Conservation (phyloP, 441 rosid species). For the Macaranga tanarius region DNA sequence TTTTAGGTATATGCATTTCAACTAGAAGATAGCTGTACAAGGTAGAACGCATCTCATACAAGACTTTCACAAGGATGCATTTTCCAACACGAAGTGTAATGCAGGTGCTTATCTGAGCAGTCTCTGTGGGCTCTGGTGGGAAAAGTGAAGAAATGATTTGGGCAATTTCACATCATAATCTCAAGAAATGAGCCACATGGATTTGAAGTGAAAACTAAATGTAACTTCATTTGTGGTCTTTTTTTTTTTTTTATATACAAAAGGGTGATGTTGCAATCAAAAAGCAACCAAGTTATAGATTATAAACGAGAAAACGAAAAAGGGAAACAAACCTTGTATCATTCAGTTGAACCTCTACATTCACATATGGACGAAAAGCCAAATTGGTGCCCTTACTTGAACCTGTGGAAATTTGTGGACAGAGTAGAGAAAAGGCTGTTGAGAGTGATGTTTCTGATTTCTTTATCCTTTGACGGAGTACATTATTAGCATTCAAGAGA, state of each 20-base stretch:
- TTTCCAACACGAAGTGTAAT: neutral
- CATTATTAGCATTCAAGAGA: conserved; percentile 56
- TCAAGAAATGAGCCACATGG: neutral
- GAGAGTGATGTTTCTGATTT: conserved; percentile 74
- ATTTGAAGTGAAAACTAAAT: conserved; percentile 3
- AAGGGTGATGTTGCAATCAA: neutral
- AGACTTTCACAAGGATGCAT: neutral
- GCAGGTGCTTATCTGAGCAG: neutral
- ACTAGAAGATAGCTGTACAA: neutral
- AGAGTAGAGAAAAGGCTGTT: conserved; percentile 63
- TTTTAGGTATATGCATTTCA: neutral
- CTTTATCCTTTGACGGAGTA: conserved; percentile 53
- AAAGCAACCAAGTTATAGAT: conserved; percentile 6
- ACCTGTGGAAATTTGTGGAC: conserved; percentile 61
- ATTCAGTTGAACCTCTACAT: conserved; percentile 81
- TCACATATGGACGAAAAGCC: conserved; percentile 38
- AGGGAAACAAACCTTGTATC: conserved; percentile 55
- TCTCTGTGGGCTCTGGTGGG: neutral
- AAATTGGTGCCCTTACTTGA: conserved; percentile 31
- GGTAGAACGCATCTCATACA: neutral
- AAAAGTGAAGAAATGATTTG: neutral
- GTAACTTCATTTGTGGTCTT: neutral
- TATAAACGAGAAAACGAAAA: conserved; percentile 1
- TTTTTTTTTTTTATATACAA: no score
- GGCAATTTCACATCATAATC: neutral